phyloP scores from a whole-genome alignment of 2,329 filamentous ascomycete species.

The Claviceps spartinae region DNA sequence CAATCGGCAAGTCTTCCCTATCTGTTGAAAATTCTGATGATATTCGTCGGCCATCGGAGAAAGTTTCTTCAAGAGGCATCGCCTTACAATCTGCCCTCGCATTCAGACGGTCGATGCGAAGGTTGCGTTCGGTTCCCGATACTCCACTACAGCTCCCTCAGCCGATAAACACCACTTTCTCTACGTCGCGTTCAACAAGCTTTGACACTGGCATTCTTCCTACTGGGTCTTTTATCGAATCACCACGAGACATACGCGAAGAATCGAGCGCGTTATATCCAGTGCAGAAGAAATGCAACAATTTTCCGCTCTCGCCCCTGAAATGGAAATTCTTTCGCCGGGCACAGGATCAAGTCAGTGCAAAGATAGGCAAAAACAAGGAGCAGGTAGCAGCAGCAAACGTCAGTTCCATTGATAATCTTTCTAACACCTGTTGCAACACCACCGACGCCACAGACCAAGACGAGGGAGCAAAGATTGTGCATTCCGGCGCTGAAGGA shows the following conservation, averaged over 20 bases:
- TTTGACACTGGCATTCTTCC: conserved; percentile 43
- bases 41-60: conserved; percentile 37
- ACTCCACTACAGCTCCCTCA: conserved; percentile 35
- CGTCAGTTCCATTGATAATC: conserved; percentile 34
- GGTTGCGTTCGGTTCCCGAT: conserved; percentile 31
- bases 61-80: conserved; percentile 39
- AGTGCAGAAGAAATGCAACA: conserved; percentile 40
- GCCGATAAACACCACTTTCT: conserved; percentile 36
- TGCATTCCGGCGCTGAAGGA: conserved; percentile 25
- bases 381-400: conserved; percentile 32
- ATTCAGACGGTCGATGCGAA: conserved; percentile 40
- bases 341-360: conserved; percentile 30
- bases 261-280: conserved; percentile 16
- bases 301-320: conserved; percentile 39
- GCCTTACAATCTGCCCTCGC: conserved; percentile 38
- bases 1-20: conserved; percentile 41
- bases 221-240: conserved; percentile 37
- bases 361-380: conserved; percentile 25
- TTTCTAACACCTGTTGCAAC: conserved; percentile 45
- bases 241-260: conserved; percentile 22
- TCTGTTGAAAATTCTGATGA: conserved; percentile 17
- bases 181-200: conserved; percentile 39
- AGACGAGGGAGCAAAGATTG: conserved; percentile 36
- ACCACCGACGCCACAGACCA: conserved; percentile 47
- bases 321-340: conserved; percentile 53